A percentile compares a stretch with the other conserved stretches of the same genome.
Evolutionary conservation across 768 basidiomycete species (phyloP).

Genomic region (Goffeauzyma gilvescens): DNA sequence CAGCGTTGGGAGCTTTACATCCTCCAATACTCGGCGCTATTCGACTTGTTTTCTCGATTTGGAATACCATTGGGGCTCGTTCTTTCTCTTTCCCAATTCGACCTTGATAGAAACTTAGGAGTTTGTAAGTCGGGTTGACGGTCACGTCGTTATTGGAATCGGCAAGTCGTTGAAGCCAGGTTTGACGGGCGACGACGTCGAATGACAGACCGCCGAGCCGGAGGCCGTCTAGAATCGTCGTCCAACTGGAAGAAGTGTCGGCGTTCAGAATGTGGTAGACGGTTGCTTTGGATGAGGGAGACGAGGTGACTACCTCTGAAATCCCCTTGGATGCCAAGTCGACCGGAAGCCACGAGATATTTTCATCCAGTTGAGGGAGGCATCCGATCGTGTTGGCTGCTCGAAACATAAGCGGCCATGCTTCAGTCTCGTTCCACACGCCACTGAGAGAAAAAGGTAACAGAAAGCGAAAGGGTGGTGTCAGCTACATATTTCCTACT

Average conservation of each 20-base stretch:
- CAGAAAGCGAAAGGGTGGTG: background rate
- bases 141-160: conserved; percentile 33
- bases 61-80: conserved; percentile 32
- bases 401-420: conserved; percentile 37
- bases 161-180: conserved; percentile 35
- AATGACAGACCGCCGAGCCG: conserved; percentile 34
- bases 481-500: background rate
- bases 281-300: conserved; percentile 4
- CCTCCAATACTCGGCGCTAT: conserved; percentile 30
- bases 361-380: conserved; percentile 28
- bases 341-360: conserved; percentile 40
- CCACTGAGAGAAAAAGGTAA: conserved; percentile 24
- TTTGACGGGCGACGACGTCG: conserved; percentile 30
- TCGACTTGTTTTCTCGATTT: conserved; percentile 27
- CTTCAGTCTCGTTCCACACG: conserved; percentile 42
- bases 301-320: conserved; percentile 34
- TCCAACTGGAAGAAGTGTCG: conserved; percentile 31
- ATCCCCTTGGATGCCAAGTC: conserved; percentile 39
- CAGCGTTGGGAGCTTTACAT: conserved; percentile 27
- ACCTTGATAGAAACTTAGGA: conserved; percentile 33
- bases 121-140: conserved; percentile 37
- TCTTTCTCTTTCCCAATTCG: conserved; percentile 27
- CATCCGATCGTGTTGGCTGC: conserved; percentile 32
- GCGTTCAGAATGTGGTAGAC: conserved; percentile 36
- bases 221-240: conserved; percentile 35